Conservation (phyloP, 805 yeast genomes). For the Yamadazyma takamatsuzukensis region DNA sequence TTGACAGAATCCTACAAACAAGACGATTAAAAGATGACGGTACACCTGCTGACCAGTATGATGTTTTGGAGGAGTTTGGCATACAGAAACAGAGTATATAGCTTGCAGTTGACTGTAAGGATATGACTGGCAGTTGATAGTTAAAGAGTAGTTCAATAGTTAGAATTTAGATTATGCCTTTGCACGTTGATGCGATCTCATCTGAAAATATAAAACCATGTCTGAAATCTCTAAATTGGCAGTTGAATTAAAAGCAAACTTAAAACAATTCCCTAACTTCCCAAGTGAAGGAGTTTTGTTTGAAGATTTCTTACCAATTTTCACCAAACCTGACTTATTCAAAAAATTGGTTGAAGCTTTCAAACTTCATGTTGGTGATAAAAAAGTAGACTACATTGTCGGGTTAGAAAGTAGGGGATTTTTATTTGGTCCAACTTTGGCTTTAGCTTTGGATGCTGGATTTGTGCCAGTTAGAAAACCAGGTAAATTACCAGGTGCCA, state of each 20-base stretch:
- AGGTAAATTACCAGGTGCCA: conserved; percentile 91
- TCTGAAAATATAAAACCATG: no score
- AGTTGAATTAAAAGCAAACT: conserved; percentile 32
- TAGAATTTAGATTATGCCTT: no score
- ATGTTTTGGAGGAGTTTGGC: background rate
- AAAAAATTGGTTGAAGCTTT: conserved; percentile 79
- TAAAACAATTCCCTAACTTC: conserved; percentile 83
- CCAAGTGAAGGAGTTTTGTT: conserved; percentile 90
- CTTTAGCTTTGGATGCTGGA: conserved; percentile 82
- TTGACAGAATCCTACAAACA: no score
- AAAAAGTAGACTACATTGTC: conserved; percentile 79
- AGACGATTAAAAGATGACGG: background rate
- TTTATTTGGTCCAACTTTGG: conserved; percentile 92
- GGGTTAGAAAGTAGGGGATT: conserved; percentile 98
- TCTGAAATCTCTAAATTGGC: conserved; percentile 29
- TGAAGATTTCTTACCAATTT: conserved; percentile 93
- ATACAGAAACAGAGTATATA: background rate
- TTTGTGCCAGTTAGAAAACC: conserved; percentile 94
- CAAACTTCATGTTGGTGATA: conserved; percentile 63
- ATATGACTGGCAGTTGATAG: no score
- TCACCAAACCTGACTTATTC: conserved; percentile 77
- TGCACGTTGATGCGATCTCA: no score
- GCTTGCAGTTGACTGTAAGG: no score
- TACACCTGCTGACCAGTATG: background rate
- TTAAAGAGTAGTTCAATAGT: no score